phyloP scores from a whole-genome alignment of 2,329 filamentous ascomycete species.

The Cercospora sojina region DNA sequence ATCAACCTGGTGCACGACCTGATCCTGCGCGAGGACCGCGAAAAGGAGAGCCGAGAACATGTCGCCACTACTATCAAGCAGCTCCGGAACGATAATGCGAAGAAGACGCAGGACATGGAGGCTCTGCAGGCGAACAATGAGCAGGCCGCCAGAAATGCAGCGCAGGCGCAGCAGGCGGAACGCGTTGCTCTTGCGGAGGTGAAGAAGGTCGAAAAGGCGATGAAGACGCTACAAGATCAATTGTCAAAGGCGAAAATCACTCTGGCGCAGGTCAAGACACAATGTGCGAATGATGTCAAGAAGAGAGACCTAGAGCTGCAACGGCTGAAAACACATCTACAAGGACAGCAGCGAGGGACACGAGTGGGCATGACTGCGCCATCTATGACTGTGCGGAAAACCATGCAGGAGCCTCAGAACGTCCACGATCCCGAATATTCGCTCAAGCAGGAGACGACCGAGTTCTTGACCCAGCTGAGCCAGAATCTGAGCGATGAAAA shows the following conservation, averaged over 20 bases:
- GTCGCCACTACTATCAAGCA: slow-evolving; percentile 75
- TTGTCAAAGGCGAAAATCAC: slow-evolving; percentile 73
- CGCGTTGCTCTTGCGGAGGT: slow-evolving; percentile 80
- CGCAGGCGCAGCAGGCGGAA: slow-evolving; percentile 70
- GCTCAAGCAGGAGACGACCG: slow-evolving; percentile 81
- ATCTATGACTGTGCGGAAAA: slow-evolving; percentile 52
- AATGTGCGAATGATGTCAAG: slow-evolving; percentile 86
- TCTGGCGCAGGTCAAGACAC: slow-evolving; percentile 77
- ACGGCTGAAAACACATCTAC: slow-evolving; percentile 80
- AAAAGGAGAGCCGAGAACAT: slow-evolving; percentile 83
- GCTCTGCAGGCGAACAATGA: slow-evolving; percentile 31
- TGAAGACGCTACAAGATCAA: slow-evolving; percentile 77
- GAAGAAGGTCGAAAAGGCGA: slow-evolving; percentile 71
- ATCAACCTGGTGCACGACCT: slow-evolving; percentile 94
- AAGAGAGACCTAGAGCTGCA: slow-evolving; percentile 89
- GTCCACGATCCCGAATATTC: slow-evolving; percentile 62
- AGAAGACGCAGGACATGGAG: slow-evolving; percentile 52
- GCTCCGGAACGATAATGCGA: slow-evolving; percentile 71
- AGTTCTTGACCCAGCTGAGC: slow-evolving; percentile 82
- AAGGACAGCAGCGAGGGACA: slow-evolving; percentile 58
- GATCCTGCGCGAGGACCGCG: slow-evolving; percentile 86
- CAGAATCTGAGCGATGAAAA: slow-evolving; percentile 89
- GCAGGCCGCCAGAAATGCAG: slow-evolving; percentile 67
- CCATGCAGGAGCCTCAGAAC: slow-evolving; percentile 44
- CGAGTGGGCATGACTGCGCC: slow-evolving; percentile 47